Percentiles rank a stretch among this genome's conserved stretches.
Conservation (phyloP, 768 basidiomycete species). For the Favolaschia claudopus region DNA sequence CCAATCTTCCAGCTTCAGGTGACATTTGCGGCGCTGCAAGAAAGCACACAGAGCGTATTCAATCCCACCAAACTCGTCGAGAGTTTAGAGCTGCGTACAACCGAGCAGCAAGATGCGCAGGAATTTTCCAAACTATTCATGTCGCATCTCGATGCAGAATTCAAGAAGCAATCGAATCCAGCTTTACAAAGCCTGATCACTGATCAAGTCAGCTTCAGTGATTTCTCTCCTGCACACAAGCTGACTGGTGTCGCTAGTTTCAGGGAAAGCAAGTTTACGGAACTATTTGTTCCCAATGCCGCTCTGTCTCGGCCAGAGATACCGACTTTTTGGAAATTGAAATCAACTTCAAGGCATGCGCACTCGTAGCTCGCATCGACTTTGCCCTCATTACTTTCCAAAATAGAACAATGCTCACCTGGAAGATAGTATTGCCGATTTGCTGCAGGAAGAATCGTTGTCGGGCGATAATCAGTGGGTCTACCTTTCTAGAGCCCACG, state of each 20-base stretch:
- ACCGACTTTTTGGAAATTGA: constrained; percentile 90
- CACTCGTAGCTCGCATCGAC: neutral
- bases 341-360: constrained; percentile 75
- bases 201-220: constrained; percentile 60
- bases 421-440: constrained; percentile 72
- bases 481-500: neutral
- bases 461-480: constrained; percentile 85
- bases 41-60: constrained; percentile 71
- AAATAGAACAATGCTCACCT: constrained; percentile 73
- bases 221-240: neutral
- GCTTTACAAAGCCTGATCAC: constrained; percentile 72
- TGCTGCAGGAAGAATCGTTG: constrained; percentile 75
- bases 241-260: constrained; percentile 62
- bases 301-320: constrained; percentile 68
- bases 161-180: constrained; percentile 77
- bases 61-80: constrained; percentile 89
- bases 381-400: neutral
- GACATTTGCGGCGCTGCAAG: constrained; percentile 87
- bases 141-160: constrained; percentile 86
- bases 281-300: constrained; percentile 79
- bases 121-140: constrained; percentile 97
- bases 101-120: constrained; percentile 96
- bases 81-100: constrained; percentile 78
- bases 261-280: constrained; percentile 86
- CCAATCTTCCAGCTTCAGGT: constrained; percentile 82